Base-by-base conservation (phyloP, 441 rosid genomes). In the Euphorbia schlechtendalii region DNA sequence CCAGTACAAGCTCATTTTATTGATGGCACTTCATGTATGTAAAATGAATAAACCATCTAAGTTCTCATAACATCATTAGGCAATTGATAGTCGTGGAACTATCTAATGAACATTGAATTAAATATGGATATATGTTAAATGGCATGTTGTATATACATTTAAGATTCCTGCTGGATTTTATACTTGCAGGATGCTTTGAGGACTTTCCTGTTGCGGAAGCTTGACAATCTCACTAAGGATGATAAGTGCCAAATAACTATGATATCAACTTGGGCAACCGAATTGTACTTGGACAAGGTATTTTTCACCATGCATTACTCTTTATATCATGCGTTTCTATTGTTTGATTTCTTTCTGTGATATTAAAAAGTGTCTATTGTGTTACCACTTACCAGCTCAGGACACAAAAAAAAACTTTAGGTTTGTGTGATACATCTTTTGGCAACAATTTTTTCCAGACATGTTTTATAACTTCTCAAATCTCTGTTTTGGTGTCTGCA, bases 221-320 rank as follows among this genome's bases (percentile, higher is more conserved):
- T 95, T 76, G 99, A 95, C 81, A 88, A 79, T 79, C 93, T 95
- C 67, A 63, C 87, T 54, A 86, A 83, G 89, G 93, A 92, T 80
- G 99, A 95, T 74, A 88, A 84, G 78, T 92, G 96, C 85, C 99
- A 87, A 78, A 84, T 95, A 77, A 92, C 97, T 25, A 92, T 92
- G 99, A 92, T 96, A 74, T 96, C 99, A 65, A 92, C 99, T 4
- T 96, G 99, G 99, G 86, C 96, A 69, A 90, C 97, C 43, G 99
- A 96, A 81, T 79, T 96, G 58, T 95, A 95, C 86, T 76, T 95
- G 81, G 99, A 95, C 84, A 92, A 95, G 98, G 99, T 95, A 67
- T 79, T 73, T 46, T 73, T 79, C 55, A 21, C 56, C 49, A 20
- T 69, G 61, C 71, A 43, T 46, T 61, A 20, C 64, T 34, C 72